Evolutionary conservation across 176 grass and related monocot genomes (phyloP), one percentile per base, ranked within the genome.

Genomic region (Neostapfia colusana): DNA sequence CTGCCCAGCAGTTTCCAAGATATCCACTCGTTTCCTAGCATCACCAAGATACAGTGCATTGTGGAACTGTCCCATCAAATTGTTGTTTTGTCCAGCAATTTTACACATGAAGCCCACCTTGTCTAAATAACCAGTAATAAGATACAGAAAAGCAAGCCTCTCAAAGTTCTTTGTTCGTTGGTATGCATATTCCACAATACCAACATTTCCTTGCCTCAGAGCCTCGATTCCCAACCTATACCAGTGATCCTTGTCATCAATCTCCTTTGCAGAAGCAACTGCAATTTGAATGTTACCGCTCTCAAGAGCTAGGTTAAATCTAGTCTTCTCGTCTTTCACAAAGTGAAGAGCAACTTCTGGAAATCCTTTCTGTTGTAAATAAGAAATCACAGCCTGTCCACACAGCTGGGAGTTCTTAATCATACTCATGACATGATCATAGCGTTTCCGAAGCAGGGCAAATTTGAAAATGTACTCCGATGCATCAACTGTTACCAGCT

Each of bases 401-500:
- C 96, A 99, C 20, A 99, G 42, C 77, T 99, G 91, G 23, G 96
- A 99, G 71, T 72, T 99, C 84, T 72, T 92, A 41, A 99, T 99
- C 96, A 99, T 92, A 70, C 83, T 89, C 96, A 99, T 99, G 65
- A 99, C 96, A 87, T 95, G 92, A 21, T 99, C 96, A 68, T 95
- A 99, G 54, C 83, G 78, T 75, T 99, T 99, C 23, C 78, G 35
- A 44, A 92, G 68, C 69, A 95, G 87, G 11, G 96, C 90, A 0
- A 99, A 89, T 91, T 99, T 99, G 85, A 99, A 99, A 74, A 95
- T 92, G 85, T 99, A 99, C 56, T 99, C 96, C 7, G 92, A 95
- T 42, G 92, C 92, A 87, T 99, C 96, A 60, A 99, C 87, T 71
- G 91, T 36, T 54, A 99, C 82, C 51, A 92, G 21, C 27, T 90